phyloP scores from a whole-genome alignment of 768 basidiomycete species.

The Kwoniella botswanensis region DNA sequence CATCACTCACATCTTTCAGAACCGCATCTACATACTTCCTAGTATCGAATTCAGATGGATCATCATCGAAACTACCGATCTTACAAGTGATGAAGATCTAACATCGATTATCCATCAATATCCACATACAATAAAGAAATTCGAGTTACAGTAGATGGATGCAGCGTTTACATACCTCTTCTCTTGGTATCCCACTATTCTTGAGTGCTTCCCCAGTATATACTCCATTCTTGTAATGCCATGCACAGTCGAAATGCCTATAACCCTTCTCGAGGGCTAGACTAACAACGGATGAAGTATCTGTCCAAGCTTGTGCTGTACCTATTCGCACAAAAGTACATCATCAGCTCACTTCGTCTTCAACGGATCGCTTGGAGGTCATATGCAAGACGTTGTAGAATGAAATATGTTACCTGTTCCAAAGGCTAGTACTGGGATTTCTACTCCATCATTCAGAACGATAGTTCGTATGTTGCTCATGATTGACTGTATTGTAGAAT shows the following conservation, averaged over 20 bases:
- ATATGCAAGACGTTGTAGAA: too few relatives aligned
- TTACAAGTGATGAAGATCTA: conserved; percentile 44
- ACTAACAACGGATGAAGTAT: conserved; percentile 25
- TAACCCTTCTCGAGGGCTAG: conserved; percentile 36
- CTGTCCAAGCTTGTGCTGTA: conserved; percentile 9
- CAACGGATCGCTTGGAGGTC: background rate
- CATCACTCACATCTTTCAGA: conserved; percentile 34
- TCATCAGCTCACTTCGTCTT: background rate
- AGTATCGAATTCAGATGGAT: conserved; percentile 28
- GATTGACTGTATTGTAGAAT: background rate
- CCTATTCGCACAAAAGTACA: background rate
- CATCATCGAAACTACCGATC: conserved; percentile 24
- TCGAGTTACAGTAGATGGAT: too few relatives aligned
- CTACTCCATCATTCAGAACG: background rate
- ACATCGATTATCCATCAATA: background rate
- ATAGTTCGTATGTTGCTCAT: background rate
- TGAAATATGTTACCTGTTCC: background rate
- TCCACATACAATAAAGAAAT: background rate
- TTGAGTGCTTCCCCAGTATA: conserved; percentile 35
- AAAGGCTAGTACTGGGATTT: background rate
- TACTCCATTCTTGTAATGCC: conserved; percentile 37
- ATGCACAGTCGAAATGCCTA: conserved; percentile 42
- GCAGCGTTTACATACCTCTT: background rate
- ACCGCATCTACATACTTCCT: conserved; percentile 21
- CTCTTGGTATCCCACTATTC: conserved; percentile 25